These are phyloP conservation scores for Astraeus odoratus DNA, from an alignment of 768 basidiomycete species.

Conservation along the genomic window DNA sequence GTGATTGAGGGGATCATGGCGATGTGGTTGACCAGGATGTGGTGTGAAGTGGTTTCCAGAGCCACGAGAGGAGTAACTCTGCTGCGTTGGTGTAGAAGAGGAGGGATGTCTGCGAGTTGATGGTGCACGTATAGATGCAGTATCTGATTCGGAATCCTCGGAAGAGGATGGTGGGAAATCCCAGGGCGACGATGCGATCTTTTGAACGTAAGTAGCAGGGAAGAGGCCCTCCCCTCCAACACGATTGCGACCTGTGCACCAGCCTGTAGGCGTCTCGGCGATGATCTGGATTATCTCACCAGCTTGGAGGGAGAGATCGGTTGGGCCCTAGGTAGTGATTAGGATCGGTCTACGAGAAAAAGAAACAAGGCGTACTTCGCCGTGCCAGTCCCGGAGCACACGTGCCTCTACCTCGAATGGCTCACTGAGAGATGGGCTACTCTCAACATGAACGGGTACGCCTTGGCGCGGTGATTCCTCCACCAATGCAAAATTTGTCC, in stretches of 20 bases:
- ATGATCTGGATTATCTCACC: constrained; percentile 79
- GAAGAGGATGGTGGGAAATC: constrained; percentile 15
- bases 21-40: not conserved
- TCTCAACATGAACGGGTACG: constrained; percentile 15
- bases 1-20: too few species aligned
- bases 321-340: constrained; percentile 52
- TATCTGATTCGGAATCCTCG: constrained; percentile 14
- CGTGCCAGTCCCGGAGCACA: constrained; percentile 24
- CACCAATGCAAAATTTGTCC: constrained; percentile 13
- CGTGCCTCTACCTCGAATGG: constrained; percentile 21
- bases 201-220: constrained; percentile 73
- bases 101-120: constrained; percentile 2
- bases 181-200: constrained; percentile 24
- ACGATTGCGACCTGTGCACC: constrained; percentile 73
- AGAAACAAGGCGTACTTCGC: constrained; percentile 16
- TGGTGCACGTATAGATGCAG: constrained; percentile 6
- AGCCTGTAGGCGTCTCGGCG: constrained; percentile 79
- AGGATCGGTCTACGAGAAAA: constrained; percentile 1
- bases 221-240: constrained; percentile 67
- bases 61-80: constrained; percentile 2
- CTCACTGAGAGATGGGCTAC: not conserved
- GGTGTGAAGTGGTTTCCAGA: not conserved
- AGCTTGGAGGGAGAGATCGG: constrained; percentile 68
- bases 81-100: not conserved
- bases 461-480: constrained; percentile 14